These are phyloP conservation scores for Ophiocordyceps camponoti-saundersi DNA, from an alignment of 2,329 filamentous ascomycete genomes.

Conservation along the genomic window DNA sequence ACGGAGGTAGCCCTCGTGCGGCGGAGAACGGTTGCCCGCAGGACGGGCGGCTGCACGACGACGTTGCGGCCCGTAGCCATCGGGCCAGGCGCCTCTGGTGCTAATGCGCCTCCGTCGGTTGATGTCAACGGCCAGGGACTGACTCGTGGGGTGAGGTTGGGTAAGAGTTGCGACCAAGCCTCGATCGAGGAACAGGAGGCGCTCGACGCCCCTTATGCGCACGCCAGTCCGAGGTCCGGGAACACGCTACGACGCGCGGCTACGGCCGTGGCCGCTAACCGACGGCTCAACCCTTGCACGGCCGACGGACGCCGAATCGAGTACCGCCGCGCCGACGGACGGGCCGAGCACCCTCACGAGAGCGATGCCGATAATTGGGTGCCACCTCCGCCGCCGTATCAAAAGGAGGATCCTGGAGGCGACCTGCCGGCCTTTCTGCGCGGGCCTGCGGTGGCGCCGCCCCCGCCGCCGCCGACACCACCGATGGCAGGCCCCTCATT, in stretches of 20 bases:
- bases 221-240: slow-evolving; percentile 52
- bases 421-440: slow-evolving; percentile 40
- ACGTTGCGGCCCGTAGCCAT: slow-evolving; percentile 9
- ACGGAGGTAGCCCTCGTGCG: slow-evolving; percentile 66
- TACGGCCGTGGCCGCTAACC: slow-evolving; percentile 58
- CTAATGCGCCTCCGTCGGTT: slow-evolving; percentile 10
- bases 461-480: slow-evolving; percentile 9
- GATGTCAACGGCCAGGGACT: slow-evolving; percentile 30
- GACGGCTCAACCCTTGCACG: slow-evolving; percentile 44
- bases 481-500: slow-evolving; percentile 4
- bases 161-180: slow-evolving; percentile 25
- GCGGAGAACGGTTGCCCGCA: slow-evolving; percentile 53
- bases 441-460: slow-evolving; percentile 24
- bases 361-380: slow-evolving; percentile 84
- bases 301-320: slow-evolving; percentile 35
- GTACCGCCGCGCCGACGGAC: slow-evolving; percentile 52
- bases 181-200: slow-evolving; percentile 41
- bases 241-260: slow-evolving; percentile 57
- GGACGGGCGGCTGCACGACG: slow-evolving; percentile 28
- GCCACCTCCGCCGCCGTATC: slow-evolving; percentile 68
- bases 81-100: not conserved
- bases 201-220: slow-evolving; percentile 55
- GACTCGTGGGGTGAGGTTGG: slow-evolving; percentile 23
- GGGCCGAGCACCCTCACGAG: slow-evolving; percentile 62
- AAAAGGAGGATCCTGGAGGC: slow-evolving; percentile 38